Conservation (phyloP, 2,329 filamentous ascomycete species). For the Celoporthe dispersa region DNA sequence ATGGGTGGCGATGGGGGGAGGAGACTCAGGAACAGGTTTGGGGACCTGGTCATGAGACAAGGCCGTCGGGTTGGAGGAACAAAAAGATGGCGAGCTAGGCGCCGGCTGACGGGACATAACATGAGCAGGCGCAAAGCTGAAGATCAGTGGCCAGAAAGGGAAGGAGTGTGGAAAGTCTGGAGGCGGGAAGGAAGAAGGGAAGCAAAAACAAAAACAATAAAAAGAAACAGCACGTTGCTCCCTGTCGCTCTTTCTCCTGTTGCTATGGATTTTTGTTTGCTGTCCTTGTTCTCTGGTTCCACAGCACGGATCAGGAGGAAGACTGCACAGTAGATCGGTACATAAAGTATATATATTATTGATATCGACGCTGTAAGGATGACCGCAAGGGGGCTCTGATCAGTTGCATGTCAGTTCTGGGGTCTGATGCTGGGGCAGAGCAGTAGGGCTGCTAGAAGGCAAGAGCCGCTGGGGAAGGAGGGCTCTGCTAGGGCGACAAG, state of each 20-base stretch:
- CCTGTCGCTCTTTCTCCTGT: too few relatives aligned
- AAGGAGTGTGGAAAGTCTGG: neutral
- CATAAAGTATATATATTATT: neutral
- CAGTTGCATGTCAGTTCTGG: too few relatives aligned
- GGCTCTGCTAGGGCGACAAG: neutral
- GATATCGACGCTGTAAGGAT: neutral
- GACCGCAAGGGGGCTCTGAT: neutral
- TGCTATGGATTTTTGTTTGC: too few relatives aligned
- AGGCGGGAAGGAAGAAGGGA: neutral
- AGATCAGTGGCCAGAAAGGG: slow-evolving; percentile 2
- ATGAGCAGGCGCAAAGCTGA: neutral
- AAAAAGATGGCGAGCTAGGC: neutral
- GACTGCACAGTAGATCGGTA: neutral
- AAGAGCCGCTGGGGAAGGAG: neutral
- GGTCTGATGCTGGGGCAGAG: neutral
- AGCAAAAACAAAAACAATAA: too few relatives aligned
- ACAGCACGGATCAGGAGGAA: too few relatives aligned
- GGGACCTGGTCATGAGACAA: slow-evolving; percentile 1
- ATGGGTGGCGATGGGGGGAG: neutral
- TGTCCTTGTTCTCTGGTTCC: too few relatives aligned
- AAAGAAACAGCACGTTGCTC: too few relatives aligned
- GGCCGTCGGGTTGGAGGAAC: neutral
- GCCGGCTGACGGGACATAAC: neutral
- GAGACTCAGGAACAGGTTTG: slow-evolving; percentile 8
- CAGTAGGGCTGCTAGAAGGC: neutral